Evolutionary conservation across 2,329 filamentous ascomycete genomes (phyloP), one percentile per base, ranked within the genome.

Genomic region (Xylariomycetidae sp.): DNA sequence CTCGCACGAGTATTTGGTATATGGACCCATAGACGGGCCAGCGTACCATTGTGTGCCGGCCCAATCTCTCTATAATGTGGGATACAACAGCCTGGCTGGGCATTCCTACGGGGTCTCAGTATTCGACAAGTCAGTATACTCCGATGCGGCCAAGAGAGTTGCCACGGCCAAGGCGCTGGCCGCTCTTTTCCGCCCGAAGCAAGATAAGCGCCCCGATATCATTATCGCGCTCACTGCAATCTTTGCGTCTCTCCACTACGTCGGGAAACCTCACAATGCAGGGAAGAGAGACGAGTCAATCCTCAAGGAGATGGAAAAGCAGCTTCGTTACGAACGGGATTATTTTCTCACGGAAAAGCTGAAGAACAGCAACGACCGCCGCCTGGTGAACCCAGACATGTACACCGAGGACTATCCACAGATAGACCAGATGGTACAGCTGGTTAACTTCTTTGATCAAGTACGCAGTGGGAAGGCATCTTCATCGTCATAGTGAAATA

Each of bases 1-100:
- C 18, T n/a, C 15, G 16, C n/a, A 34, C 2, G 39, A 41, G 33
- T 41, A 38, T 9, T 12, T 38, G 6, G 30, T 22, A 10, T 41
- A 41, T 17, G 35, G 39, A 4, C 39, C 39, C 5, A 36, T 41
- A 10, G 5, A 16, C 5, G 39, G 39, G 3, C 30, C 36, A 4
- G 39, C 32, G 6, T 36, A 33, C 18, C 30, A 36, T 20, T 38
- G 35, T 17, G 35, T 41, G 3, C 4, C 25, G 12, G 18, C 14
- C 4, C 10, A 18, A n/a, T 16, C 16, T 12, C 26, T 36, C n/a
- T 9, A 11, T 7, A 16, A 10, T 2, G 18, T 3, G 15, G 27
- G 11, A 2, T 33, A 14, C 16, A n/a, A 16, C 11, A 23, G 14
- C n/a, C n/a, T n/a, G n/a, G n/a, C n/a, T n/a, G n/a, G n/a, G n/a